phyloP scores from a whole-genome alignment of 495 filamentous ascomycete species.

The Neurospora sp. region DNA sequence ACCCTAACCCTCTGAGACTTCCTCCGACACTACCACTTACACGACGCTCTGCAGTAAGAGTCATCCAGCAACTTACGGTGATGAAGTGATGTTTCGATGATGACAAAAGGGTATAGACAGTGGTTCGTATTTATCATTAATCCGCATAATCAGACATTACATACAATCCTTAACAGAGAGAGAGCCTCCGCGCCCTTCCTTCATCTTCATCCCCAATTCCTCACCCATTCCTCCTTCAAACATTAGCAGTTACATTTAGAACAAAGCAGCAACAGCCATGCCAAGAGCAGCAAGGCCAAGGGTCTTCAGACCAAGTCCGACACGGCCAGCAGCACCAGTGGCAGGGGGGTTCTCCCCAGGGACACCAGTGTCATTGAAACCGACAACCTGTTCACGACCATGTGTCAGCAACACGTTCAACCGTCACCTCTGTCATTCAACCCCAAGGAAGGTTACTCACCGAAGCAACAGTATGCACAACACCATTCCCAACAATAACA shows the following conservation, averaged over 20 bases:
- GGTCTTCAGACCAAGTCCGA: background rate
- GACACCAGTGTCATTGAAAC: background rate
- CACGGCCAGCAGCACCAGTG: background rate
- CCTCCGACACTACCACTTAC: background rate
- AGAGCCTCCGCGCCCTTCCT: background rate
- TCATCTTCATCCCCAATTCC: background rate
- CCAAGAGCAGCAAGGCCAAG: background rate
- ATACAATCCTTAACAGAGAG: background rate
- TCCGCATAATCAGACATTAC: background rate
- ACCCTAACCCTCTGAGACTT: background rate
- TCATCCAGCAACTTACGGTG: background rate
- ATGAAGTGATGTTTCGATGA: background rate
- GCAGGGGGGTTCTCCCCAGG: background rate
- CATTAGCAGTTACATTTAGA: background rate
- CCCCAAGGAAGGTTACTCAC: constrained; percentile 7
- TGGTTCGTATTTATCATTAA: background rate
- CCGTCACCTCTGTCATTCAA: too few relatives aligned
- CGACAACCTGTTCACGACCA: background rate
- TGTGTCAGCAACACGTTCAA: background rate
- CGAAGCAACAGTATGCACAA: constrained; percentile 29
- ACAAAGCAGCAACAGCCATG: background rate
- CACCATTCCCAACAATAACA: constrained; percentile 26
- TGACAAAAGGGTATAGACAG: background rate
- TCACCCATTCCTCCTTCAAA: background rate
- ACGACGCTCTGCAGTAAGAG: background rate